Evolutionary conservation across 441 rosid genomes (phyloP).

Genomic region (Flueggea neowawraea): DNA sequence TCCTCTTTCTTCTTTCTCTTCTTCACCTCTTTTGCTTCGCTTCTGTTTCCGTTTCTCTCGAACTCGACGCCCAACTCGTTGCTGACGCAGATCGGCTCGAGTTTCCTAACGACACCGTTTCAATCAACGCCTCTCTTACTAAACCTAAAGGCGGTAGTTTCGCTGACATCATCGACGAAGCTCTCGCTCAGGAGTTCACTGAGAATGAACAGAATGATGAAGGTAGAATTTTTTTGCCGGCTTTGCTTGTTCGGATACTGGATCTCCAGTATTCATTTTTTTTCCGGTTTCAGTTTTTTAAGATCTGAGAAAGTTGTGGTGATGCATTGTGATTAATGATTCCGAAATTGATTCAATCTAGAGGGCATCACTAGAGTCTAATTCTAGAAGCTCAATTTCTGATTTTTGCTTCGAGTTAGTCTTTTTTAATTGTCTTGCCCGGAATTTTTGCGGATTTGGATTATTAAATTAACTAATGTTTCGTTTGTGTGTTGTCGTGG

Average conservation of each 20-base stretch:
- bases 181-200: slow-evolving; percentile 49
- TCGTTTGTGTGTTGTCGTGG: not conserved
- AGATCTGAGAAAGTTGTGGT: slow-evolving; percentile 1
- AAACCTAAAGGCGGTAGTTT: slow-evolving; percentile 40
- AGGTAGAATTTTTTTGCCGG: slow-evolving; percentile 21
- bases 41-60: slow-evolving; percentile 18
- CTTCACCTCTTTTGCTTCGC: slow-evolving; percentile 21
- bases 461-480: no score
- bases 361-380: no score
- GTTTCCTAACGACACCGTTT: slow-evolving; percentile 19
- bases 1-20: slow-evolving; percentile 7
- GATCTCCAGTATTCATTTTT: no score
- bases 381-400: no score
- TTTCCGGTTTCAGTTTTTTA: slow-evolving; percentile 1
- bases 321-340: not conserved
- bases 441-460: no score
- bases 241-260: no score
- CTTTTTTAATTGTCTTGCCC: no score
- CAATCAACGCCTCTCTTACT: slow-evolving; percentile 25
- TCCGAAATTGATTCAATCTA: no score
- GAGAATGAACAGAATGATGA: slow-evolving; percentile 40
- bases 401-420: no score
- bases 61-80: slow-evolving; percentile 14
- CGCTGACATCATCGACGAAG: slow-evolving; percentile 52
- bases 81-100: slow-evolving; percentile 27